Conservation (phyloP, 805 yeast genomes). For the Teunomyces funiuensis region DNA sequence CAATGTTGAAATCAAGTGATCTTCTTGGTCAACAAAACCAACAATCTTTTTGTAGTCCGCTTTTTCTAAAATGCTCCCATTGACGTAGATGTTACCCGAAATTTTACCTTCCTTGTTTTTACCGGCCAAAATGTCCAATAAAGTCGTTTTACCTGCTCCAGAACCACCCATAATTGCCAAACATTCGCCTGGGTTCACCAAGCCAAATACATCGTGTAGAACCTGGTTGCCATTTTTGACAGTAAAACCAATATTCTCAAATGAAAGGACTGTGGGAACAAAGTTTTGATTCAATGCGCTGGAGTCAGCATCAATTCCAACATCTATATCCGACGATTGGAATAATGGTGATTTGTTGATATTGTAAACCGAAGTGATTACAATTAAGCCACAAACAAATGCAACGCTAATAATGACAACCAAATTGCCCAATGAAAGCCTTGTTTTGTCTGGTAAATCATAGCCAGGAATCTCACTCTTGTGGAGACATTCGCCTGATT, state of each 20-base stretch:
- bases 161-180: constrained; percentile 98
- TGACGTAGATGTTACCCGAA: constrained; percentile 68
- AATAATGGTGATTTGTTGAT: constrained; percentile 65
- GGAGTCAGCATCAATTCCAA: constrained; percentile 25
- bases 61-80: constrained; percentile 56
- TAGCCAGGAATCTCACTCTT: constrained; percentile 92
- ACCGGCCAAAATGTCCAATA: constrained; percentile 86
- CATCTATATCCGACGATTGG: constrained; percentile 30
- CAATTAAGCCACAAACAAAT: constrained; percentile 40
- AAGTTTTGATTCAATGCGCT: constrained; percentile 52
- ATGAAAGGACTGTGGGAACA: constrained; percentile 71
- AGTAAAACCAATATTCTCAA: constrained; percentile 67
- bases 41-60: constrained; percentile 62
- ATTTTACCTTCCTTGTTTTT: constrained; percentile 77
- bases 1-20: constrained; percentile 82
- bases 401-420: constrained; percentile 46
- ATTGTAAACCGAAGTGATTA: constrained; percentile 45
- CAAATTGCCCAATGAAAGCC: constrained; percentile 46
- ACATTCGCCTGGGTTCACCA: constrained; percentile 83
- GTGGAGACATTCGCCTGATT: constrained; percentile 89
- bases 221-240: constrained; percentile 51
- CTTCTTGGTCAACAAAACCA: constrained; percentile 97
- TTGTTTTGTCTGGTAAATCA: constrained; percentile 56
- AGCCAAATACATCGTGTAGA: constrained; percentile 66
- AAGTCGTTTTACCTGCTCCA: constrained; percentile 96